Conservation (phyloP, 2,329 filamentous ascomycete genomes). For the Exophiala mesophila region DNA sequence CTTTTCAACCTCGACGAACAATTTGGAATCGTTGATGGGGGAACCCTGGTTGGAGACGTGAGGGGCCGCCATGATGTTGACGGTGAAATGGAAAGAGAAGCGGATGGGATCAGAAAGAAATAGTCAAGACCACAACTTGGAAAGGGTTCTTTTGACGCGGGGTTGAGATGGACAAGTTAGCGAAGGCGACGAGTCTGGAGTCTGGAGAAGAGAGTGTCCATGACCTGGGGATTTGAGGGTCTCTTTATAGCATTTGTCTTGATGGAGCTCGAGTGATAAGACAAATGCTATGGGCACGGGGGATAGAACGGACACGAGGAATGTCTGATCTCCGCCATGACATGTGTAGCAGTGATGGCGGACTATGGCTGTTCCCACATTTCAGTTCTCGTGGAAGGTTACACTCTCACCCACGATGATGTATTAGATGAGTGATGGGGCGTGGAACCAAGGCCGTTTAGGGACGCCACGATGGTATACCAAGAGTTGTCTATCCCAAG, state of each 20-base stretch:
- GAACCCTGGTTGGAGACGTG: not conserved
- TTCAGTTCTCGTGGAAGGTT: constrained; percentile 2
- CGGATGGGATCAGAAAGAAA: not conserved
- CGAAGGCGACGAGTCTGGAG: not conserved
- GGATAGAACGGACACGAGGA: not conserved
- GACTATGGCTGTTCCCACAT: not conserved
- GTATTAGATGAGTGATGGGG: too few species aligned
- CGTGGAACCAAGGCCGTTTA: too few species aligned
- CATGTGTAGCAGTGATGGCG: not conserved
- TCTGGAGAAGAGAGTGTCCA: not conserved
- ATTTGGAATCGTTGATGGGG: too few species aligned
- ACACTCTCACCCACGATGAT: too few species aligned
- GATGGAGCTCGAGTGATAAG: too few species aligned
- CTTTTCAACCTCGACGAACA: constrained; percentile 1
- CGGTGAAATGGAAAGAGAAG: not conserved
- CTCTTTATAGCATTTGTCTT: not conserved
- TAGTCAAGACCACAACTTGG: not conserved
- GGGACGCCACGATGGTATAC: not conserved
- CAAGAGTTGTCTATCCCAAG: not conserved
- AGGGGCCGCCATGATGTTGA: not conserved
- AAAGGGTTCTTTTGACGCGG: not conserved
- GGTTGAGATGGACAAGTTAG: not conserved
- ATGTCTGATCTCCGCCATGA: not conserved
- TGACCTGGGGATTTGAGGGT: not conserved
- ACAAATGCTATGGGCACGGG: too few species aligned